These are phyloP conservation scores for Cryptococcus hybrid DNA, from an alignment of 1,284 basidiomycete genomes.

Conservation along the genomic window DNA sequence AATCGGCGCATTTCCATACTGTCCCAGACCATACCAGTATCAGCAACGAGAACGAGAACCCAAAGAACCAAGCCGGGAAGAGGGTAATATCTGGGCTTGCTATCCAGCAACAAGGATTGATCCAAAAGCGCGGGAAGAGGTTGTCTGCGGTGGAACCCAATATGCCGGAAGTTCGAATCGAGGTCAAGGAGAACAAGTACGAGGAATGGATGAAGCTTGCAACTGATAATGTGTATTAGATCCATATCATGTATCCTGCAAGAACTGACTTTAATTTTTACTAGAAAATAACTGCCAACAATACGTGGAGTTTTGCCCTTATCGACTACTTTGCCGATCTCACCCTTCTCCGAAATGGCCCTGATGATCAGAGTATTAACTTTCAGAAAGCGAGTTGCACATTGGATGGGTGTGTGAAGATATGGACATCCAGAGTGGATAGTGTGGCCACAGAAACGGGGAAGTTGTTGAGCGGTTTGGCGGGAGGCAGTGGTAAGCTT, in stretches of 20 bases:
- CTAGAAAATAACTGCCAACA: slow-evolving; percentile 98
- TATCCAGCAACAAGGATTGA: slow-evolving; percentile 15
- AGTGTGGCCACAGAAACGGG: slow-evolving; percentile 96
- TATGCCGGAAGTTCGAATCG: slow-evolving; percentile 51
- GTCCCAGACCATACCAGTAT: slow-evolving; percentile 12
- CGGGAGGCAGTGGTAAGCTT: slow-evolving; percentile 52
- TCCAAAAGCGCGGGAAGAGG: slow-evolving; percentile 26
- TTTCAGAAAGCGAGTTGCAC: slow-evolving; percentile 98
- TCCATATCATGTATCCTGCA: background rate
- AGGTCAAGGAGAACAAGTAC: slow-evolving; percentile 83
- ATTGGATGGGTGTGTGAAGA: slow-evolving; percentile 98
- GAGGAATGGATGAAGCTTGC: slow-evolving; percentile 99
- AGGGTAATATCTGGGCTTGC: slow-evolving; percentile 31
- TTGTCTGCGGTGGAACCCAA: slow-evolving; percentile 35
- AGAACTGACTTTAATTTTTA: background rate
- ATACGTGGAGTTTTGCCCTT: slow-evolving; percentile 97
- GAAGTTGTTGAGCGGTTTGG: slow-evolving; percentile 89
- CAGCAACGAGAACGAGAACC: slow-evolving; percentile 6
- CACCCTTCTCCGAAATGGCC: slow-evolving; percentile 88
- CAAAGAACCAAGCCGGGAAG: slow-evolving; percentile 13
- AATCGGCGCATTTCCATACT: slow-evolving; percentile 37
- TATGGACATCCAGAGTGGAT: slow-evolving; percentile 98
- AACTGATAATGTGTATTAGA: slow-evolving; percentile 82
- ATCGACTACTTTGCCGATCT: slow-evolving; percentile 99
- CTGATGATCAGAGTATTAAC: slow-evolving; percentile 88